phyloP scores from a whole-genome alignment of 768 basidiomycete genomes.

The Phaffia australis region DNA sequence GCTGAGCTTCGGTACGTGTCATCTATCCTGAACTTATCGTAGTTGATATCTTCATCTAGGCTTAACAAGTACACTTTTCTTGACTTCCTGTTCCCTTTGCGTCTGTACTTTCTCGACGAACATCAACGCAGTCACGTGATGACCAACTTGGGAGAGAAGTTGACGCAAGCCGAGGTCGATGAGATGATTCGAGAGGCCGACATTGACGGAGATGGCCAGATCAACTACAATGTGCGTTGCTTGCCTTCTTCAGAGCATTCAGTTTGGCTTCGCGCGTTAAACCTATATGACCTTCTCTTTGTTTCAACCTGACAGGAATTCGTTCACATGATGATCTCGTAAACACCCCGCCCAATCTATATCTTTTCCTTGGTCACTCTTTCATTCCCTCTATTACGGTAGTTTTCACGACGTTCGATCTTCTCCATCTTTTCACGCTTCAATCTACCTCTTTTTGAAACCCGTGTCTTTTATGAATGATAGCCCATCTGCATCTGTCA shows the following conservation, averaged over 20 bases:
- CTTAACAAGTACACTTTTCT: too few relatives aligned
- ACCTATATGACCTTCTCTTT: too few relatives aligned
- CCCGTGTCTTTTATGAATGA: too few relatives aligned
- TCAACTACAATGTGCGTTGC: constrained; percentile 26
- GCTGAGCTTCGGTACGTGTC: constrained; percentile 47
- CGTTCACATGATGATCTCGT: constrained; percentile 37
- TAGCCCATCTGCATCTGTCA: too few relatives aligned
- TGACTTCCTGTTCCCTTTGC: too few relatives aligned
- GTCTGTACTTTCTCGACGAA: too few relatives aligned
- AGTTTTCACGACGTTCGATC: neutral
- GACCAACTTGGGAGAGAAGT: constrained; percentile 81
- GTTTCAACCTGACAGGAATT: constrained; percentile 59
- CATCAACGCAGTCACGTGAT: constrained; percentile 53
- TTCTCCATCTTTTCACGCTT: too few relatives aligned
- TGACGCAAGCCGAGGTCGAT: constrained; percentile 74
- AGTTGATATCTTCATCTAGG: neutral
- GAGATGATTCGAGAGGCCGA: constrained; percentile 98
- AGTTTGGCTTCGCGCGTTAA: neutral
- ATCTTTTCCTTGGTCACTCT: constrained; percentile 24
- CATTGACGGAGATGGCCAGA: constrained; percentile 82
- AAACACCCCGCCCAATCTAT: constrained; percentile 13
- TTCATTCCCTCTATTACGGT: constrained; percentile 11
- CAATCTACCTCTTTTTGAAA: too few relatives aligned
- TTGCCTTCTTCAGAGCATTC: neutral
- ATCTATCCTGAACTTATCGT: neutral